A percentile compares a stretch with the other conserved stretches of the same genome.
These are phyloP conservation scores for Arachis hypogaea DNA, from an alignment of 306 rosid genomes.

Conservation along the genomic window DNA sequence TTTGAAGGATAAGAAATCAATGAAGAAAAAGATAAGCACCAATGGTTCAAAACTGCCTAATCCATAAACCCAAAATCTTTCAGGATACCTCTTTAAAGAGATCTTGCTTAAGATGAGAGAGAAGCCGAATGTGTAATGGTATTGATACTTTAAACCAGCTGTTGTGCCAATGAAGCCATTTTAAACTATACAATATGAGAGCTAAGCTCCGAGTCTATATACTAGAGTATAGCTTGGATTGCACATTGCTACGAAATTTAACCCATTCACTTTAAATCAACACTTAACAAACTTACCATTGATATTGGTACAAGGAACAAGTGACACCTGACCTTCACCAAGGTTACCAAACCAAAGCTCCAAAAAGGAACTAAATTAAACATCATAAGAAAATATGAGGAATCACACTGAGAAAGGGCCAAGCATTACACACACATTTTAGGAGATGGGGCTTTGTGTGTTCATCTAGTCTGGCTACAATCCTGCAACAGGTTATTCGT, in stretches of 20 bases:
- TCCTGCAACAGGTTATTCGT: background rate
- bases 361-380: background rate
- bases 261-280: conserved; percentile 10
- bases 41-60: conserved; percentile 24
- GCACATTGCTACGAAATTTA: conserved; percentile 13
- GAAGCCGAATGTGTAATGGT: conserved; percentile 9
- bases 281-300: conserved; percentile 1
- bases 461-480: background rate
- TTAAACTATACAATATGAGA: conserved; percentile 1
- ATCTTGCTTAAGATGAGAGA: background rate
- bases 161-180: conserved; percentile 11
- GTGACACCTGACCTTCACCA: conserved; percentile 11
- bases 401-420: background rate
- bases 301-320: background rate
- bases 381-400: conserved; percentile 11
- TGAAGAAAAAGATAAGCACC: background rate
- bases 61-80: background rate
- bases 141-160: background rate
- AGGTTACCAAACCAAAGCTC: conserved; percentile 2
- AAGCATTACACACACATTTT: background rate
- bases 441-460: conserved; percentile 11
- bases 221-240: conserved; percentile 15
- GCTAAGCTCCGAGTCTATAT: conserved; percentile 2
- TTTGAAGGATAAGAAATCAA: conserved; percentile 13
- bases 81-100: conserved; percentile 2